phyloP scores from a whole-genome alignment of 2,329 filamentous ascomycete genomes.

The Sordariomycetes sp. region DNA sequence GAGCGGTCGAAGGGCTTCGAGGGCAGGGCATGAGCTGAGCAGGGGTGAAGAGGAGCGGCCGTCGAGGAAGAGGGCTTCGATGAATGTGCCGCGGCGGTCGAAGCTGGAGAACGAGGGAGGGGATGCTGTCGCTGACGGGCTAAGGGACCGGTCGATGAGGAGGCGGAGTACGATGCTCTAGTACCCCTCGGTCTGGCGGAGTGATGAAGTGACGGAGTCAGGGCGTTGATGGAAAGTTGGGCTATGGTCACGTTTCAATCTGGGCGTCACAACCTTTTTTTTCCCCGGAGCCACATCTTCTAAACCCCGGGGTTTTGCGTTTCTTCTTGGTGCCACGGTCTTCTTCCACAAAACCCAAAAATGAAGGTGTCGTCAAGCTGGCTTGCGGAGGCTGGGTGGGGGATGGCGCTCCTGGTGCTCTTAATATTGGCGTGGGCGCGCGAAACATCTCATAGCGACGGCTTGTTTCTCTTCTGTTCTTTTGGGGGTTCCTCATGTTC shows the following conservation, averaged over 20 bases:
- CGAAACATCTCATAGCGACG: slow-evolving; percentile 4
- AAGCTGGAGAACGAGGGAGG: slow-evolving; percentile 19
- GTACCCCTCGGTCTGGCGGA: slow-evolving; percentile 9
- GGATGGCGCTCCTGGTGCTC: not conserved
- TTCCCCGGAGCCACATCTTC: not conserved
- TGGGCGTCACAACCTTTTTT: not conserved
- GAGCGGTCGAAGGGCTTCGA: slow-evolving; percentile 5
- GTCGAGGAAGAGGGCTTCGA: slow-evolving; percentile 26
- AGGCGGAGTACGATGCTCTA: slow-evolving; percentile 48
- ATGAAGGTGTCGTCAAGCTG: no score
- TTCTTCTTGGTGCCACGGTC: slow-evolving; percentile 1
- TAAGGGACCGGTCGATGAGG: slow-evolving; percentile 19
- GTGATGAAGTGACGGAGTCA: slow-evolving; percentile 11
- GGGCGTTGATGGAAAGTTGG: not conserved
- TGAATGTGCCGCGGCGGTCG: slow-evolving; percentile 15
- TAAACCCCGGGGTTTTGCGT: not conserved
- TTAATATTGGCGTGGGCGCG: not conserved
- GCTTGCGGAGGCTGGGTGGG: not conserved
- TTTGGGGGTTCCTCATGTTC: slow-evolving; percentile 4
- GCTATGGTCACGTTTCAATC: not conserved
- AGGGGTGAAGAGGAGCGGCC: slow-evolving; percentile 8
- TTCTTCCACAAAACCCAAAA: not conserved
- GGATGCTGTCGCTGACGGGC: slow-evolving; percentile 2
- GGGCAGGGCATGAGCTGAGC: slow-evolving; percentile 4
- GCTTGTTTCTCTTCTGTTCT: not conserved